Evolutionary conservation across 2,329 filamentous ascomycete species (phyloP).

Genomic region (Aspergillus puulaauensis): DNA sequence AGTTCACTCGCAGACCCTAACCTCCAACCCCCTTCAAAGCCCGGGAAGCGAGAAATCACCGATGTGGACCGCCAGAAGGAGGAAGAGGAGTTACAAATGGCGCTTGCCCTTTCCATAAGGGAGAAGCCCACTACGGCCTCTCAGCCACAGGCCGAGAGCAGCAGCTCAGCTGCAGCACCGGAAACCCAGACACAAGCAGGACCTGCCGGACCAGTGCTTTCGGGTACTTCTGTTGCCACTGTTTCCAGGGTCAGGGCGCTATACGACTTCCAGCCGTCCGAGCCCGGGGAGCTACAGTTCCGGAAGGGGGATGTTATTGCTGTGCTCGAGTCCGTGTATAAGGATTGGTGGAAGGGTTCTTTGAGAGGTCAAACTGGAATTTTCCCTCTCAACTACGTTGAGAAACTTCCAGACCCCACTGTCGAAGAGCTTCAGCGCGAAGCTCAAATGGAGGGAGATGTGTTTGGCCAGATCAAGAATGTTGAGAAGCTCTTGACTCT

Average conservation of each 20-base stretch:
- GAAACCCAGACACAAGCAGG: conserved; percentile 39
- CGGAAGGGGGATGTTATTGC: conserved; percentile 96
- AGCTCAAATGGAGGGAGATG: conserved; percentile 87
- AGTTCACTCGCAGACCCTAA: conserved; percentile 70
- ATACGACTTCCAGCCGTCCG: conserved; percentile 92
- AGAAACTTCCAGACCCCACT: conserved; percentile 93
- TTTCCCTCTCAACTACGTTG: conserved; percentile 97
- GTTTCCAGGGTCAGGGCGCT: conserved; percentile 91
- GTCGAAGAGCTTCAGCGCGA: conserved; percentile 91
- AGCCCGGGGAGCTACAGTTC: conserved; percentile 92
- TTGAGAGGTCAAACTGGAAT: conserved; percentile 93
- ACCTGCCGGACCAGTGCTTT: conserved; percentile 61
- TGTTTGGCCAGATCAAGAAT: conserved; percentile 74
- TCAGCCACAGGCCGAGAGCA: conserved; percentile 39
- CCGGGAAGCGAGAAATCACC: conserved; percentile 88
- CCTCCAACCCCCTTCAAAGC: conserved; percentile 86
- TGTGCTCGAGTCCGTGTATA: conserved; percentile 95
- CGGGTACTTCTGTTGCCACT: conserved; percentile 91
- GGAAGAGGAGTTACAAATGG: conserved; percentile 96
- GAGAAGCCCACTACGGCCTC: conserved; percentile 61
- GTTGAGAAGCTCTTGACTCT: conserved; percentile 82
- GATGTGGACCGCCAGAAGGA: conserved; percentile 89
- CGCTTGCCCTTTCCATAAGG: conserved; percentile 85
- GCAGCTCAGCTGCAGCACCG: conserved; percentile 36
- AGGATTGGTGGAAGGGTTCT: conserved; percentile 99